Percentiles rank a stretch among this genome's conserved stretches.
Conservation (phyloP, 1,139 yeast genomes). For the Zhuliangozyma parablackwelliae region DNA sequence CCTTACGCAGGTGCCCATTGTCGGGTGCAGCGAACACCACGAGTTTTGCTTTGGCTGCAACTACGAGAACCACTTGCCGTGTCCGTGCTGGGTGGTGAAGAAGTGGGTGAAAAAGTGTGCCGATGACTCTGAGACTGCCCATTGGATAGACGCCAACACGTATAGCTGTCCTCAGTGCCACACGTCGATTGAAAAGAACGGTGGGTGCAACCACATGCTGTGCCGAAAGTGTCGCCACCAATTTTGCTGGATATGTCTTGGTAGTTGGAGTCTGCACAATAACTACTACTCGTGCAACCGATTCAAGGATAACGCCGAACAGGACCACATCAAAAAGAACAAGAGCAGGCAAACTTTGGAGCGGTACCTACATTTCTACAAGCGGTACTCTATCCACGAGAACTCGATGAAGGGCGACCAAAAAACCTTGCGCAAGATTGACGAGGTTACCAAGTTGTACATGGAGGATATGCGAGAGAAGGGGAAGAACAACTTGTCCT, state of each 20-base stretch:
- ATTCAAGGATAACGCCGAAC: conserved; percentile 31
- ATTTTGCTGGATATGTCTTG: conserved; percentile 92
- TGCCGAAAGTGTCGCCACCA: conserved; percentile 75
- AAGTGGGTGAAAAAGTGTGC: conserved; percentile 76
- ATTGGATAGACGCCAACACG: conserved; percentile 89
- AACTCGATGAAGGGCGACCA: conserved; percentile 73
- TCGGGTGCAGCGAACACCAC: conserved; percentile 62
- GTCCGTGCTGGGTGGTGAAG: conserved; percentile 67
- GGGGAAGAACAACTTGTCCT: conserved; percentile 44
- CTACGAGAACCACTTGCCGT: conserved; percentile 76
- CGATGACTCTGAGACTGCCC: conserved; percentile 84
- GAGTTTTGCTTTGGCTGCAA: conserved; percentile 79
- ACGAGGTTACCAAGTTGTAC: conserved; percentile 54
- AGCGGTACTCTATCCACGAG: conserved; percentile 73
- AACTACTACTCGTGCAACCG: conserved; percentile 65
- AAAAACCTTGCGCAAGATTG: conserved; percentile 57
- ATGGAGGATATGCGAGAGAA: conserved; percentile 41
- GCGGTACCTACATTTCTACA: conserved; percentile 73
- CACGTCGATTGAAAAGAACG: conserved; percentile 71
- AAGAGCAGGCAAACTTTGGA: conserved; percentile 45
- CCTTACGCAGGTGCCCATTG: conserved; percentile 50
- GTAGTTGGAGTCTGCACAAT: conserved; percentile 74
- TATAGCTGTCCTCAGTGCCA: conserved; percentile 73
- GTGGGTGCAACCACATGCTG: conserved; percentile 96
- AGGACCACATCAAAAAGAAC: conserved; percentile 25